Conservation (phyloP, 2,329 filamentous ascomycete species). For the Pestalotiopsis sp. region DNA sequence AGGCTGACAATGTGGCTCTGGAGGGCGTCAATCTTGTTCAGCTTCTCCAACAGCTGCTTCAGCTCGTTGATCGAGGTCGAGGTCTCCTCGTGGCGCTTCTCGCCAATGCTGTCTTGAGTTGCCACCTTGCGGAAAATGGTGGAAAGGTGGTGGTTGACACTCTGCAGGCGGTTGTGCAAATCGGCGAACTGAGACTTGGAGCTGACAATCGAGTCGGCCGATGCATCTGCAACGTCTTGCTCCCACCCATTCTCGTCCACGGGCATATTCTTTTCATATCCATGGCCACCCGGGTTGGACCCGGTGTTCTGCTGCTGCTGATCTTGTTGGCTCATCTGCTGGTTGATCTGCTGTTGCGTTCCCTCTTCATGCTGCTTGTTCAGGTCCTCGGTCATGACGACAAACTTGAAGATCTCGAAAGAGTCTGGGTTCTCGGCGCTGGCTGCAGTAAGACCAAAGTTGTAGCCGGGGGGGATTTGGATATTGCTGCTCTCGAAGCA, state of each 20-base stretch:
- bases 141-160: slow-evolving; percentile 68
- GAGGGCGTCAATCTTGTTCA: slow-evolving; percentile 46
- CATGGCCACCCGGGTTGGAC: slow-evolving; percentile 25
- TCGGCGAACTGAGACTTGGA: slow-evolving; percentile 74
- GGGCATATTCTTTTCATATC: slow-evolving; percentile 20
- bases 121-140: slow-evolving; percentile 62
- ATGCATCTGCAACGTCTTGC: slow-evolving; percentile 47
- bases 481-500: slow-evolving; percentile 88
- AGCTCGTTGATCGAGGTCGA: slow-evolving; percentile 49
- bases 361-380: slow-evolving; percentile 33
- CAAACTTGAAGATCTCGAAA: slow-evolving; percentile 89
- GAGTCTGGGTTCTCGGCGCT: slow-evolving; percentile 92
- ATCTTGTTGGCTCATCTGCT: slow-evolving; percentile 33
- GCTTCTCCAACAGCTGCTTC: slow-evolving; percentile 42
- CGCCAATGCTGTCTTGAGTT: slow-evolving; percentile 49
- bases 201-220: slow-evolving; percentile 48
- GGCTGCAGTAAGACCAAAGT: slow-evolving; percentile 84
- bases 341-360: slow-evolving; percentile 32
- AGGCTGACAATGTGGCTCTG: slow-evolving; percentile 51
- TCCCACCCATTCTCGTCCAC: slow-evolving; percentile 35
- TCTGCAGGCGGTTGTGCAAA: slow-evolving; percentile 81
- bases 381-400: slow-evolving; percentile 62
- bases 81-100: slow-evolving; percentile 60
- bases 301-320: slow-evolving; percentile 30
- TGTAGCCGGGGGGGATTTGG: slow-evolving; percentile 76